Conservation (phyloP, 148 eudicot species). For the Cornus florida region DNA sequence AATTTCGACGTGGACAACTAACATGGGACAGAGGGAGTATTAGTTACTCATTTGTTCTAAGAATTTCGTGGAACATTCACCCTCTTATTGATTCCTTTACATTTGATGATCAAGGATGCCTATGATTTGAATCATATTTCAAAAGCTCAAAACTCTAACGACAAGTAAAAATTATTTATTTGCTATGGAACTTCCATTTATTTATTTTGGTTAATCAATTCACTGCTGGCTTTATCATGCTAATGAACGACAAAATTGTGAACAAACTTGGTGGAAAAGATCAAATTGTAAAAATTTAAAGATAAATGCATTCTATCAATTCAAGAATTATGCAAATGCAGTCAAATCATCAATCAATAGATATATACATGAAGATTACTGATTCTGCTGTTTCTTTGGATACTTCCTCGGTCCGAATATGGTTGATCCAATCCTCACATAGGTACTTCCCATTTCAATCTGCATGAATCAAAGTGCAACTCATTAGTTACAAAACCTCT, state of each 20-base stretch:
- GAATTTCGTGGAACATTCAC: too few species aligned
- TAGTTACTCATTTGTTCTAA: too few species aligned
- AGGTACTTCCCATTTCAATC: constrained; percentile 95
- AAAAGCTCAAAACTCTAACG: too few species aligned
- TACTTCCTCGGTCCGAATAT: constrained; percentile 97
- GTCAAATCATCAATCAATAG: background rate
- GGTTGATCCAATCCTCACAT: constrained; percentile 90
- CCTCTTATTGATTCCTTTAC: too few species aligned
- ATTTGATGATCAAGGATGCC: too few species aligned
- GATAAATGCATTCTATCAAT: background rate
- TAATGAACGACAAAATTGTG: background rate
- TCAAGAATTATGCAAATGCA: background rate
- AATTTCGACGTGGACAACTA: too few species aligned
- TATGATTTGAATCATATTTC: too few species aligned
- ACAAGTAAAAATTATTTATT: too few species aligned
- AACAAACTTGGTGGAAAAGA: background rate
- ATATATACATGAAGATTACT: background rate
- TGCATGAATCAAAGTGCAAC: constrained; percentile 34
- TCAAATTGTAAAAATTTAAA: background rate
- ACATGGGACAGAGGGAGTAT: too few species aligned
- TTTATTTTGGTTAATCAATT: too few species aligned
- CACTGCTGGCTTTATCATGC: background rate
- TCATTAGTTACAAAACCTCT: background rate
- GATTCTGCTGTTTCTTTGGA: constrained; percentile 44
- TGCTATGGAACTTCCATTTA: background rate